Evolutionary conservation across 208 protist species (phyloP), one percentile per base, ranked within the genome.

Genomic region (Angomonas deanei): DNA sequence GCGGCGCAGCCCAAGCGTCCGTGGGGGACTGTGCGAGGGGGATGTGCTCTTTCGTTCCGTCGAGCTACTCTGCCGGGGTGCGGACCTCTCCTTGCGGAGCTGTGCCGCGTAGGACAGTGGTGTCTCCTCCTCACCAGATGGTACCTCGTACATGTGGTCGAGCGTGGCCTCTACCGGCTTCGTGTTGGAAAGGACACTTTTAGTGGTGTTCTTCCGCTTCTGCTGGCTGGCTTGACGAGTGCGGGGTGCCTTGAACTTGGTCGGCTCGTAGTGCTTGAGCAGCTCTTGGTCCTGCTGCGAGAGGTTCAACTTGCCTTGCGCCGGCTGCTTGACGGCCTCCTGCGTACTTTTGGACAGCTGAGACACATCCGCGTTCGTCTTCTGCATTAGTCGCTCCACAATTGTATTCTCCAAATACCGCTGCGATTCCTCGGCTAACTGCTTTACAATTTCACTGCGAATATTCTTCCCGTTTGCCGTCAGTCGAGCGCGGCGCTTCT

Each of bases 331-430:
- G 55, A 15, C n/a, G 47, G n/a, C 21, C 47, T 26, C 47, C 21
- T 53, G n/a, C 21, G 5, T 6, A 24, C n/a, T 53, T 53, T 53
- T 11, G 11, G 47, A 23, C 23, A 21, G 17, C 38, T 19, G 0
- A 39, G 15, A 33, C n/a, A n/a, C 34, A 17, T 13, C 58, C 8
- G 13, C 31, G n/a, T 50, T 27, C 27, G 56, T 66, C 34, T 59
- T 66, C 32, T 74, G 65, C 33, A 82, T 74, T 54, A 88, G 71
- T 23, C 78, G 83, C 32, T 87, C 77, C 64, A 85, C 80, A 1
- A 93, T 78, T 2, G 86, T 82, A 19, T 69, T 66, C 53, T 89
- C 87, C 11, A 93, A 67, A 62, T 86, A 93, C 36, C 64, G 48
- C 53, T 83, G 86, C 6, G 83, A 93, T 56, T 85, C 76, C 38